phyloP scores from a whole-genome alignment of 129 eudicot genomes.

The Heracleum sosnowskyi region DNA sequence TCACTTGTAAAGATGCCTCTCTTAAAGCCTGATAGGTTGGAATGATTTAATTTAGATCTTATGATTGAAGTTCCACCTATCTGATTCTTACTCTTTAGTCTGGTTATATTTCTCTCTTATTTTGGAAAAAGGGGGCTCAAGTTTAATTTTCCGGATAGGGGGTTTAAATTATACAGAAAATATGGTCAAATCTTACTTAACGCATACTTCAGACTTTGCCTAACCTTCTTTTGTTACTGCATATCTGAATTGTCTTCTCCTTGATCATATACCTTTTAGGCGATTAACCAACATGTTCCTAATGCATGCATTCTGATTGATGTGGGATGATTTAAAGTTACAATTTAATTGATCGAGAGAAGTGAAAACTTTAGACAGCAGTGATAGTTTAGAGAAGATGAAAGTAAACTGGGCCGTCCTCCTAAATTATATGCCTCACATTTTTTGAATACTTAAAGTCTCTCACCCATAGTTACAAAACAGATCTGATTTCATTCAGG shows the following conservation, averaged over 20 bases:
- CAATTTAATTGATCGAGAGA: too few species aligned
- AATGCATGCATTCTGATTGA: background rate
- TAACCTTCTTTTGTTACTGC: background rate
- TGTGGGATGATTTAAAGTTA: background rate
- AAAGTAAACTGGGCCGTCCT: too few species aligned
- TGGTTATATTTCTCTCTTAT: background rate
- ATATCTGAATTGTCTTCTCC: background rate
- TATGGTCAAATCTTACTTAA: background rate
- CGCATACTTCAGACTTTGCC: background rate
- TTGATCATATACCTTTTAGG: background rate
- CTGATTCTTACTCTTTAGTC: background rate
- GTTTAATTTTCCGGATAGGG: background rate
- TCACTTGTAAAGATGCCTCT: constrained; percentile 95
- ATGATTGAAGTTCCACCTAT: background rate
- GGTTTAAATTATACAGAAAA: background rate
- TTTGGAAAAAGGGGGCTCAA: background rate
- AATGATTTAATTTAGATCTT: background rate
- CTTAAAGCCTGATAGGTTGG: constrained; percentile 65
- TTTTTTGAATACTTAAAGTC: too few species aligned
- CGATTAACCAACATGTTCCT: background rate
- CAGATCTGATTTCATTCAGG: too few species aligned
- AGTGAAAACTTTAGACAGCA: too few species aligned
- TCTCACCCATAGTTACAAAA: too few species aligned
- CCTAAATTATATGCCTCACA: too few species aligned
- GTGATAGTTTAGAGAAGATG: too few species aligned